Evolutionary conservation across 108 stramenopile genomes (phyloP).

Genomic region (Nitzschia inconspicua): DNA sequence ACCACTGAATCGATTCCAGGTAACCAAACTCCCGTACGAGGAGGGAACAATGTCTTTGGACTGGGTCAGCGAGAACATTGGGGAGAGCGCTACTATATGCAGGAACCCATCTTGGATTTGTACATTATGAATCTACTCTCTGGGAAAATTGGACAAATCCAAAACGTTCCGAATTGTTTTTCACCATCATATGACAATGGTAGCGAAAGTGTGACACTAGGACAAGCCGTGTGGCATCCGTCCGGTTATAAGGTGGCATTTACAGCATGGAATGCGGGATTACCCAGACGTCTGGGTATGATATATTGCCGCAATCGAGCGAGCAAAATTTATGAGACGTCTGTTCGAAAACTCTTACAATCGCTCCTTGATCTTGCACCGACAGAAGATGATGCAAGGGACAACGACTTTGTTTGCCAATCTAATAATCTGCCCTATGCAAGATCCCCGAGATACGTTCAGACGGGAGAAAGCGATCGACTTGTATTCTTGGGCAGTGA

Average conservation of each 20-base stretch:
- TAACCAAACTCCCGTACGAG: constrained; percentile 10
- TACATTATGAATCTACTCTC: constrained; percentile 54
- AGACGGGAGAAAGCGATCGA: constrained; percentile 16
- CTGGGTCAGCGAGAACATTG: constrained; percentile 65
- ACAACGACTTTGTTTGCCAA: constrained; percentile 4
- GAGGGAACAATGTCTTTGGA: constrained; percentile 64
- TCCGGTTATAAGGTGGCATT: constrained; percentile 55
- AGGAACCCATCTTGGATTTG: constrained; percentile 52
- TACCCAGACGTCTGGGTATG: constrained; percentile 71
- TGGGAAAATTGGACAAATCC: constrained; percentile 47
- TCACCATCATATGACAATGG: constrained; percentile 1
- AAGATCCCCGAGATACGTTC: constrained; percentile 55
- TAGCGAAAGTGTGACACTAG: constrained; percentile 37
- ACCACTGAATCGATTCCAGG: not conserved
- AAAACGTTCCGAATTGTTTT: constrained; percentile 51
- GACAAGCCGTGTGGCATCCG: constrained; percentile 58
- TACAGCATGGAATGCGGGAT: constrained; percentile 79
- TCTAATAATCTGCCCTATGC: constrained; percentile 14
- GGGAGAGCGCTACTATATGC: constrained; percentile 66
- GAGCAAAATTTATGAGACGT: constrained; percentile 60
- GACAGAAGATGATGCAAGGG: not conserved
- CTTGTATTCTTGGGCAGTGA: constrained; percentile 56
- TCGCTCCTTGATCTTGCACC: constrained; percentile 5
- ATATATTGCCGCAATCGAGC: constrained; percentile 71
- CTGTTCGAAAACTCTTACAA: constrained; percentile 34